phyloP scores from a whole-genome alignment of 176 grass and related monocot genomes.

The Triticum aestivum region IWGSC_CS_RefSeq_v2.1 NC_057811.1:14092743-14093242 shows the following conservation, averaged over 20 bases:
- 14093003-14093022: neutral
- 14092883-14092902: constrained; percentile 77
- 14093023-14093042: neutral
- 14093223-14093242: constrained; percentile 40
- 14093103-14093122: neutral
- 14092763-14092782: constrained; percentile 94
- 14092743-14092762: constrained; percentile 81
- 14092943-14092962: neutral
- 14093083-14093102: constrained; percentile 31
- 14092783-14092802: constrained; percentile 38
- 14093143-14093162: constrained; percentile 36
- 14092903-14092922: constrained; percentile 89
- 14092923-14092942: constrained; percentile 68
- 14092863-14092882: constrained; percentile 95
- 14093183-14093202: constrained; percentile 27
- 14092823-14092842: constrained; percentile 54
- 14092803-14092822: constrained; percentile 49
- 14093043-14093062: neutral
- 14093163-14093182: constrained; percentile 48
- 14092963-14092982: neutral
- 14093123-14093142: constrained; percentile 2
- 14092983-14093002: neutral
- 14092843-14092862: constrained; percentile 46
- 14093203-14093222: neutral
- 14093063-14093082: neutral